Evolutionary conservation across 2,329 filamentous ascomycete genomes (phyloP).

Genomic region (Akanthomyces lecanii): DNA sequence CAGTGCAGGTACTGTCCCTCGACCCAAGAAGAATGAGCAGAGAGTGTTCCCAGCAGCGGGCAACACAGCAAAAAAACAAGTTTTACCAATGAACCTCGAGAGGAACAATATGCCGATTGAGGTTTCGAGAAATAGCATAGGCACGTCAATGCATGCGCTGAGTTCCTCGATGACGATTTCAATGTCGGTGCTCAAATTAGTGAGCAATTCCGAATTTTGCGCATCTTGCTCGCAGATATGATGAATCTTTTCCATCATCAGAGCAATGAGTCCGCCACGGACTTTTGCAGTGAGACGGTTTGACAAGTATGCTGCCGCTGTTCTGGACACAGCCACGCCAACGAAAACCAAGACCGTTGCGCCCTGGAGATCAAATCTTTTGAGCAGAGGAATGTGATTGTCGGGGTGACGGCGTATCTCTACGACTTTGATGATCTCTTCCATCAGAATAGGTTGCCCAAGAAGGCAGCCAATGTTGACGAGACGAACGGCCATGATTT

Average conservation of each 20-base stretch:
- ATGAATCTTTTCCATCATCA: constrained; percentile 45
- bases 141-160: not conserved
- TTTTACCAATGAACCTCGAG: not conserved
- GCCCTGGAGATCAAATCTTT: not conserved
- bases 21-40: not conserved
- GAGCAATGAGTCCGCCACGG: constrained; percentile 33
- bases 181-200: constrained; percentile 10
- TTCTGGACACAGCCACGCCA: not conserved
- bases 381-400: not conserved
- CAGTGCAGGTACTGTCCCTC: not conserved
- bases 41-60: not conserved
- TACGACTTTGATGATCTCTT: not conserved
- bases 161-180: not conserved
- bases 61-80: not conserved
- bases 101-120: not conserved
- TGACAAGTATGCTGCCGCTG: not conserved
- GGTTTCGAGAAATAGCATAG: not conserved
- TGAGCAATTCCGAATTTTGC: constrained; percentile 24
- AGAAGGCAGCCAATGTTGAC: not conserved
- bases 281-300: constrained; percentile 28
- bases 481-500: not conserved
- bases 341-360: not conserved
- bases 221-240: constrained; percentile 26
- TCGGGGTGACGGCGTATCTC: not conserved
- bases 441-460: not conserved